These are phyloP conservation scores for Lodderomyces beijingensis DNA, from an alignment of 1,139 yeast genomes.

Conservation along the genomic window DNA sequence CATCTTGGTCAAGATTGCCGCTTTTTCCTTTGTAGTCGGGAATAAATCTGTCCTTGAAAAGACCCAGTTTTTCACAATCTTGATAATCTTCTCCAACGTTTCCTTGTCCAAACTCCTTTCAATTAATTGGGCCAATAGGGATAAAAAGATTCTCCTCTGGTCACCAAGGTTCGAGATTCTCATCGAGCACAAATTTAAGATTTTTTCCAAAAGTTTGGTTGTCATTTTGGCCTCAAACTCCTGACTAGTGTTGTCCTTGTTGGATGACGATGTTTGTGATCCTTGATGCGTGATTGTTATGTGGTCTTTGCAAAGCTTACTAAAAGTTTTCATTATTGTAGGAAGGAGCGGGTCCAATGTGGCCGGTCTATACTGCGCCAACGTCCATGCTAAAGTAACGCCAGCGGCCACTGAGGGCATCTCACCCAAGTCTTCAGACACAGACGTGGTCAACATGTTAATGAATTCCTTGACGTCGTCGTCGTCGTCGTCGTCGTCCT, in stretches of 20 bases:
- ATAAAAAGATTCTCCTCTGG: slow-evolving; percentile 83
- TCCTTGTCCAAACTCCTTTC: slow-evolving; percentile 82
- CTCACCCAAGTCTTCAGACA: slow-evolving; percentile 79
- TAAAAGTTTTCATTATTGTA: slow-evolving; percentile 77
- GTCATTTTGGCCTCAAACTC: slow-evolving; percentile 78
- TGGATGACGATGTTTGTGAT: slow-evolving; percentile 23
- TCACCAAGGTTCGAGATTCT: slow-evolving; percentile 86
- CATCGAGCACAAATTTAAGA: slow-evolving; percentile 71
- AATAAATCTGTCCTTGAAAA: slow-evolving; percentile 78
- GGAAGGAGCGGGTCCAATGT: slow-evolving; percentile 73
- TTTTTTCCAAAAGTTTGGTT: slow-evolving; percentile 68
- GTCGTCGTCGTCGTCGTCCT: slow-evolving; percentile 47
- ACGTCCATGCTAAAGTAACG: slow-evolving; percentile 78
- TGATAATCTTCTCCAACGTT: slow-evolving; percentile 70
- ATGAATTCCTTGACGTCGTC: slow-evolving; percentile 64
- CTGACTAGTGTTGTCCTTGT: slow-evolving; percentile 22
- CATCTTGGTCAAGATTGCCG: slow-evolving; percentile 92
- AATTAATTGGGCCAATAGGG: slow-evolving; percentile 81
- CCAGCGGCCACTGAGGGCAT: slow-evolving; percentile 90
- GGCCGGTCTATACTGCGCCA: slow-evolving; percentile 70
- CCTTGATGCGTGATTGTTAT: slow-evolving; percentile 63
- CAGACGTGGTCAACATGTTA: slow-evolving; percentile 57
- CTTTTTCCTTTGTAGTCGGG: slow-evolving; percentile 95
- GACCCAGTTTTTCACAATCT: slow-evolving; percentile 84
- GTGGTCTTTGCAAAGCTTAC: slow-evolving; percentile 86